Conservation (phyloP, 2,329 filamentous ascomycete genomes). For the Dryadomyces quercivorus region DNA sequence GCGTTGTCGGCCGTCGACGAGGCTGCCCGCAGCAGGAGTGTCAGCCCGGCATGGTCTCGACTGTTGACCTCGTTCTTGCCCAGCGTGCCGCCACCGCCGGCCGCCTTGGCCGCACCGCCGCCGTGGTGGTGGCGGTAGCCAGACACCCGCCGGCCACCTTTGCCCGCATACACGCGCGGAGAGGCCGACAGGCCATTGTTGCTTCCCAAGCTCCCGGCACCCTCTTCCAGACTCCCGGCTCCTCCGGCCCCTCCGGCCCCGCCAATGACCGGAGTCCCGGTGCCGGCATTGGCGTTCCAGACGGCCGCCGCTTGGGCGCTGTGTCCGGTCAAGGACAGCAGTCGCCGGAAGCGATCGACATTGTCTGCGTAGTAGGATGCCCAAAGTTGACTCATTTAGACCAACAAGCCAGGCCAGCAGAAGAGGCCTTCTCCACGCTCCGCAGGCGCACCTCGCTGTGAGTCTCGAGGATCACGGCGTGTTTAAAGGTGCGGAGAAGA, state of each 20-base stretch:
- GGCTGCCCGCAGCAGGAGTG: slow-evolving; percentile 71
- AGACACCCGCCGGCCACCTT: slow-evolving; percentile 34
- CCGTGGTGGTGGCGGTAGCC: slow-evolving; percentile 25
- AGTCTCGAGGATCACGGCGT: slow-evolving; percentile 77
- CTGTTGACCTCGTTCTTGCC: slow-evolving; percentile 65
- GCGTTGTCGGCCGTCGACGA: slow-evolving; percentile 62
- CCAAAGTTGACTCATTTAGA: slow-evolving; percentile 82
- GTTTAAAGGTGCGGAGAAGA: slow-evolving; percentile 63
- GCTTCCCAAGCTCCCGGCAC: slow-evolving; percentile 7
- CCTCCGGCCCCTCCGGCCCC: slow-evolving; percentile 10
- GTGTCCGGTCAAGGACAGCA: slow-evolving; percentile 62
- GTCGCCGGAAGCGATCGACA: slow-evolving; percentile 85
- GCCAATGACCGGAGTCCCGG: slow-evolving; percentile 5
- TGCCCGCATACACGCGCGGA: not conserved
- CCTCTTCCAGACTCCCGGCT: slow-evolving; percentile 14
- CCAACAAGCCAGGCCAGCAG: not conserved
- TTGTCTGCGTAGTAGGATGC: slow-evolving; percentile 95
- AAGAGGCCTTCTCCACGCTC: slow-evolving; percentile 31
- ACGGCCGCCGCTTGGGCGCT: slow-evolving; percentile 36
- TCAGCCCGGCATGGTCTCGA: slow-evolving; percentile 70
- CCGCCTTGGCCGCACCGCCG: slow-evolving; percentile 24
- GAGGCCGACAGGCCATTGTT: slow-evolving; percentile 20
- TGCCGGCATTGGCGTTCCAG: slow-evolving; percentile 34
- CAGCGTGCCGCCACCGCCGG: slow-evolving; percentile 22
- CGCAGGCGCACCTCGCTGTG: slow-evolving; percentile 73